These are phyloP conservation scores for Gossypium davidsonii DNA, from an alignment of 441 rosid species.

Conservation along the genomic window DNA sequence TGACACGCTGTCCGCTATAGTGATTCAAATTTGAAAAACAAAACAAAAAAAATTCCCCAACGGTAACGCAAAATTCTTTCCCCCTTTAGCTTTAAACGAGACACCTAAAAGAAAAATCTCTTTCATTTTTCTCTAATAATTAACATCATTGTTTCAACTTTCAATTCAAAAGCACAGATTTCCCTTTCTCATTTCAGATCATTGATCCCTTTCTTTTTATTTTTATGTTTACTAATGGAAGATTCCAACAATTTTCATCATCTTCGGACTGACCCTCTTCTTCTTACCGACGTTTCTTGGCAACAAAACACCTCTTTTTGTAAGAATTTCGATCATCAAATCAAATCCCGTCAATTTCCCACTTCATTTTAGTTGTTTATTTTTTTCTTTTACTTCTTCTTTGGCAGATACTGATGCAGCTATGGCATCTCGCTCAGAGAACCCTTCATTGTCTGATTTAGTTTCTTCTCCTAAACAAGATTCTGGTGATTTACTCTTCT, in stretches of 20 bases:
- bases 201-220: not conserved
- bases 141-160: not conserved
- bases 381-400: not conserved
- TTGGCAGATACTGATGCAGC: slow-evolving; percentile 22
- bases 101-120: slow-evolving; percentile 17
- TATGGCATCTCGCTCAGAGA: slow-evolving; percentile 19
- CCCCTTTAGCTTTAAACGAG: slow-evolving; percentile 1
- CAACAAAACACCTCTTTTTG: slow-evolving; percentile 28
- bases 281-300: slow-evolving; percentile 38
- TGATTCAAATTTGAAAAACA: not conserved
- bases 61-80: slow-evolving; percentile 6
- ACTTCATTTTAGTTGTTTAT: not conserved
- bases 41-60: not conserved
- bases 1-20: not conserved
- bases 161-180: slow-evolving; percentile 4
- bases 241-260: slow-evolving; percentile 20
- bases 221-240: slow-evolving; percentile 30
- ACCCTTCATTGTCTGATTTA: slow-evolving; percentile 29
- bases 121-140: slow-evolving; percentile 4
- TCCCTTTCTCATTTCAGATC: slow-evolving; percentile 9
- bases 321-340: slow-evolving; percentile 17
- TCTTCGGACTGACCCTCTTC: slow-evolving; percentile 43
- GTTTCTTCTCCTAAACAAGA: slow-evolving; percentile 21
- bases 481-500: slow-evolving; percentile 23
- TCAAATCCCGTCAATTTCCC: not conserved